Evolutionary conservation across 2,329 filamentous ascomycete genomes (phyloP).

Genomic region (Fonsecaea multimorphosa): DNA sequence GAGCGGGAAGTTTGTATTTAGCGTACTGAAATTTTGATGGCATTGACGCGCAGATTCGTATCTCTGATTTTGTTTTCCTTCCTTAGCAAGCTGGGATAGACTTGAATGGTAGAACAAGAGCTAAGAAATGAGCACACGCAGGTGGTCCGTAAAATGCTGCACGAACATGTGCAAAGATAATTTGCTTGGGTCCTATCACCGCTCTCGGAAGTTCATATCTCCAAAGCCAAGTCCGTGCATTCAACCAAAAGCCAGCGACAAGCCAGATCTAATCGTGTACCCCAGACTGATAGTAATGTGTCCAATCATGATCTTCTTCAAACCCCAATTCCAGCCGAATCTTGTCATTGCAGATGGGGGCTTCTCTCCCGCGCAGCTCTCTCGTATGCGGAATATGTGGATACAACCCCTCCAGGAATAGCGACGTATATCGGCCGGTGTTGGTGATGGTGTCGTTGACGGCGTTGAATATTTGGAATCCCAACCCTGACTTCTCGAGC

Average conservation of each 20-base stretch:
- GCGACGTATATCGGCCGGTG: conserved; percentile 52
- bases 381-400: conserved; percentile 59
- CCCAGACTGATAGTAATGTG: too few species aligned
- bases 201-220: background rate
- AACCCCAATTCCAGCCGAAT: conserved; percentile 64
- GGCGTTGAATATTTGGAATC: conserved; percentile 69
- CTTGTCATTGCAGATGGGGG: conserved; percentile 66
- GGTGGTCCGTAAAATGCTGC: too few species aligned
- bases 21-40: background rate
- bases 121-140: too few species aligned
- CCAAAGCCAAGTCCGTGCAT: background rate
- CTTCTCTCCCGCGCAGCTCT: conserved; percentile 63
- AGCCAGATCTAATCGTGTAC: too few species aligned
- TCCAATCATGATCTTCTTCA: conserved; percentile 64
- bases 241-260: background rate
- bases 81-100: too few species aligned
- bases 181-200: background rate
- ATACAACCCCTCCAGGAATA: conserved; percentile 58
- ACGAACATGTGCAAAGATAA: background rate
- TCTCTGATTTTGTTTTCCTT: too few species aligned
- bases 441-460: conserved; percentile 67
- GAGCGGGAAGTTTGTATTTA: background rate
- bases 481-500: conserved; percentile 60
- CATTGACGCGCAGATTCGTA: background rate
- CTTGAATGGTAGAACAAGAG: too few species aligned